phyloP scores from a whole-genome alignment of 169 alveolate genomes.

The Eimeria sp. region DNA sequence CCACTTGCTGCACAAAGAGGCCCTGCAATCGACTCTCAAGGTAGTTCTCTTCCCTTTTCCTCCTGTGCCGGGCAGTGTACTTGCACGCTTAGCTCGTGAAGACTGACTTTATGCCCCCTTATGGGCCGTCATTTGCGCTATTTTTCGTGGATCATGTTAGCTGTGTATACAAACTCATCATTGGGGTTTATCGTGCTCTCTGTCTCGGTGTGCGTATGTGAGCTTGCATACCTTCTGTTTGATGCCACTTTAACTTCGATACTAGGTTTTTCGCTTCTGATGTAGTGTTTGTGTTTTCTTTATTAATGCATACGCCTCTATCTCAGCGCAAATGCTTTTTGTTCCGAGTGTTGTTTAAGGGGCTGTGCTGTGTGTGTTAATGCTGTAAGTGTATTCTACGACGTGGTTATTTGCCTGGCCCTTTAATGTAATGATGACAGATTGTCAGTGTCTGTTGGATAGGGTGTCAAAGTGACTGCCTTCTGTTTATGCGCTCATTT shows the following conservation, averaged over 20 bases:
- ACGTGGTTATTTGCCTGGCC: background rate
- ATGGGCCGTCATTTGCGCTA: background rate
- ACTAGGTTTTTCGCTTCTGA: background rate
- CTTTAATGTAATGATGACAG: background rate
- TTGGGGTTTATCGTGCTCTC: background rate
- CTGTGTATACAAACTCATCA: background rate
- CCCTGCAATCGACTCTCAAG: slow-evolving; percentile 70
- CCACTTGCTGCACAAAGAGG: slow-evolving; percentile 70
- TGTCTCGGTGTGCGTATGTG: background rate
- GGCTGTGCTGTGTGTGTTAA: background rate
- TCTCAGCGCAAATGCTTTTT: background rate
- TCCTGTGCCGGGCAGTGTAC: background rate
- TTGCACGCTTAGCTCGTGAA: background rate
- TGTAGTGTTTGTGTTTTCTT: background rate
- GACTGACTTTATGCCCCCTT: background rate
- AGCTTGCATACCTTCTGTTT: background rate
- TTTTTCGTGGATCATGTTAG: background rate
- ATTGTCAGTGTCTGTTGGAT: background rate
- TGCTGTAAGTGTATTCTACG: background rate
- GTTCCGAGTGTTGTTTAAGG: too few relatives aligned
- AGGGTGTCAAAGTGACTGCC: background rate
- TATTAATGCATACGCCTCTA: background rate
- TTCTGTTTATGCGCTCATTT: too few relatives aligned
- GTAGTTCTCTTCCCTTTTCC: background rate
- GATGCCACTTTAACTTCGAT: background rate